Percentiles rank a stretch among this genome's conserved stretches.
Conservation (phyloP, 2,329 filamentous ascomycete genomes). For the Neopestalotiopsis sp. region DNA sequence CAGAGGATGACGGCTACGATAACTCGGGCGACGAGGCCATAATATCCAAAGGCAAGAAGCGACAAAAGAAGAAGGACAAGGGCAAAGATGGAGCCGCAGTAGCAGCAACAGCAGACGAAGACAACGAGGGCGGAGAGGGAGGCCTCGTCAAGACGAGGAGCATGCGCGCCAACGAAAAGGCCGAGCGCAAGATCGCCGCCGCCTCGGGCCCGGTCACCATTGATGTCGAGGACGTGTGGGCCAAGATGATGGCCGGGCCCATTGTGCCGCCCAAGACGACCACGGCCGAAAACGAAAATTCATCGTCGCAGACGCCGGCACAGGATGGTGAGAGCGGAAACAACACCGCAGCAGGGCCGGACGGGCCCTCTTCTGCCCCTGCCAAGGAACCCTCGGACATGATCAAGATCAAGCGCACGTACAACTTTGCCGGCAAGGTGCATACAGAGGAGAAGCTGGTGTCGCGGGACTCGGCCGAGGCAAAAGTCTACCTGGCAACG, state of each 20-base stretch:
- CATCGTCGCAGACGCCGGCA: conserved; percentile 13
- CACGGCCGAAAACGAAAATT: conserved; percentile 23
- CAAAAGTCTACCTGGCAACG: conserved; percentile 66
- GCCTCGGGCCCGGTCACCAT: conserved; percentile 68
- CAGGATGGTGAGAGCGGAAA: not conserved
- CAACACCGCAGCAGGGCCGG: conserved; percentile 18
- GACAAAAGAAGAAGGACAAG: conserved; percentile 50
- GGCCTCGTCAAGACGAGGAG: conserved; percentile 75
- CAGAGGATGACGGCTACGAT: conserved; percentile 57
- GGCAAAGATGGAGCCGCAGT: conserved; percentile 42
- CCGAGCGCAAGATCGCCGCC: conserved; percentile 58
- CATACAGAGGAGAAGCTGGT: conserved; percentile 77
- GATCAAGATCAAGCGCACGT: conserved; percentile 73
- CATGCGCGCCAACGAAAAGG: conserved; percentile 71
- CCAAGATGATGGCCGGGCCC: conserved; percentile 63
- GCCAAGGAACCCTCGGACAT: conserved; percentile 41
- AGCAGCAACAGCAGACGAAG: conserved; percentile 37
- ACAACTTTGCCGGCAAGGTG: conserved; percentile 76
- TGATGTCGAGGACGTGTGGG: conserved; percentile 75
- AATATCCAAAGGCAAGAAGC: conserved; percentile 66
- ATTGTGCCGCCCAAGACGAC: conserved; percentile 35
- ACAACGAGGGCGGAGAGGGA: conserved; percentile 64
- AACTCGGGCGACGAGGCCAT: conserved; percentile 78
- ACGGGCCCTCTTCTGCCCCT: conserved; percentile 20
- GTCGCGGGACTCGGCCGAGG: conserved; percentile 68